Base-by-base conservation (phyloP, 2,329 filamentous ascomycete species). In the Cordyceps militaris region DNA sequence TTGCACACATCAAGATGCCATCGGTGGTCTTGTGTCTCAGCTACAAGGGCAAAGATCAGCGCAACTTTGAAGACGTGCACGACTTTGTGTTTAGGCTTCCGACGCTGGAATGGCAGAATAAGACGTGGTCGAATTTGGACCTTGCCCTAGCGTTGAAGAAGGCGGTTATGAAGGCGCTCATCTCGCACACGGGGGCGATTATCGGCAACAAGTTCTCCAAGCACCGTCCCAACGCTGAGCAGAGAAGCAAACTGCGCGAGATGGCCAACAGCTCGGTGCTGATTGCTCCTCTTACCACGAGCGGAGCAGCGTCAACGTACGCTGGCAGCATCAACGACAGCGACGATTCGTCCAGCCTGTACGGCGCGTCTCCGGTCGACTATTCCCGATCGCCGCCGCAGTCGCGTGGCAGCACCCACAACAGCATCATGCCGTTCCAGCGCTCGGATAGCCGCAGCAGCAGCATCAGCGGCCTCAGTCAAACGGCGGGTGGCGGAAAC, bases 71-170 rank as follows among this genome's bases (percentile, higher is more conserved):
- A 74, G 95, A 99, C 71, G 88, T 99, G 16, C 93, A 99, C 73
- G 88, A 97, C 68, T 95, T 99, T 64, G 94, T 99, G 50, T 99
- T 99, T 81, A 86, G 91, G 34, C 84, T 99, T 74, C 94, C 94
- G 3, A 88, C 89, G 2, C 86, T 99, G 48, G 94, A 99, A 70
- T 97, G 96, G 75, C 85, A 91, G 62, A 99, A 99, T 79, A 99
- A 99, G 78, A 97, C 92, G 9, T 99, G 94, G 94, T 97, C 91
- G 7, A 99, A 97, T 70, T 81, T 99, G 7, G 94, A 99, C 67
- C 83, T 99, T 10, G 92, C 93, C 0, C 79, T 97, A 49, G 88
- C 91, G 14, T 80, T 99, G 56, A 97, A 99, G 76, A 95, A 92
- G 69, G 92, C 96, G 48, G 89, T 97, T 59, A 90, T 96, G 68